These are phyloP conservation scores for Aspergillus ibericus DNA, from an alignment of 2,329 filamentous ascomycete species.

Conservation along the genomic window DNA sequence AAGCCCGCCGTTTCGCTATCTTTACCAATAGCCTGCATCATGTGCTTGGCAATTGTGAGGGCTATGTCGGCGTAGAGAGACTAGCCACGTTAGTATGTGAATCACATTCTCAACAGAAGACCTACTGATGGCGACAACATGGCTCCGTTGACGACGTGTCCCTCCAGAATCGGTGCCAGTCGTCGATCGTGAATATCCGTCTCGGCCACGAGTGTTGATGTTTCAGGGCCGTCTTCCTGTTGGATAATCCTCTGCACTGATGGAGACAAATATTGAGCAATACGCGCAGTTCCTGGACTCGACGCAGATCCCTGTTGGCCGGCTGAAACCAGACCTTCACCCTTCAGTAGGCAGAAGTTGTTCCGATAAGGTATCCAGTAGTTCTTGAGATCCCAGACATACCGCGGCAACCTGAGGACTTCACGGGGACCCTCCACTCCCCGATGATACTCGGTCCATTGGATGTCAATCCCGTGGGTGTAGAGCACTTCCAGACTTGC, in stretches of 20 bases:
- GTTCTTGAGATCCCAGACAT: slow-evolving; percentile 68
- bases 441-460: slow-evolving; percentile 70
- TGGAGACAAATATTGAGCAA: slow-evolving; percentile 55
- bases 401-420: slow-evolving; percentile 66
- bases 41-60: slow-evolving; percentile 65
- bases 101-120: background rate
- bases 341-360: slow-evolving; percentile 71
- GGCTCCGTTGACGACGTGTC: slow-evolving; percentile 68
- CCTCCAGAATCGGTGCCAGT: slow-evolving; percentile 56
- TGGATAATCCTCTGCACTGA: slow-evolving; percentile 65
- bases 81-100: slow-evolving; percentile 38
- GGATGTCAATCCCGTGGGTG: slow-evolving; percentile 61
- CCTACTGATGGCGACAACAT: slow-evolving; percentile 57
- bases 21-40: slow-evolving; percentile 50
- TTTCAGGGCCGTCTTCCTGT: slow-evolving; percentile 62
- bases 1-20: slow-evolving; percentile 57
- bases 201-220: slow-evolving; percentile 35
- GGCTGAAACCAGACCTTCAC: slow-evolving; percentile 47
- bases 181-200: slow-evolving; percentile 10
- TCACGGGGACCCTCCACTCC: slow-evolving; percentile 60
- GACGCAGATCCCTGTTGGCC: background rate
- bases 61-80: slow-evolving; percentile 64
- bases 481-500: slow-evolving; percentile 62
- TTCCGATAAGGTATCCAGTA: slow-evolving; percentile 73
- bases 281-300: slow-evolving; percentile 33